A percentile compares a stretch with the other conserved stretches of the same genome.
These are phyloP conservation scores for Pterocarpus macrocarpus DNA, from an alignment of 306 rosid genomes.

Conservation along the genomic window DNA sequence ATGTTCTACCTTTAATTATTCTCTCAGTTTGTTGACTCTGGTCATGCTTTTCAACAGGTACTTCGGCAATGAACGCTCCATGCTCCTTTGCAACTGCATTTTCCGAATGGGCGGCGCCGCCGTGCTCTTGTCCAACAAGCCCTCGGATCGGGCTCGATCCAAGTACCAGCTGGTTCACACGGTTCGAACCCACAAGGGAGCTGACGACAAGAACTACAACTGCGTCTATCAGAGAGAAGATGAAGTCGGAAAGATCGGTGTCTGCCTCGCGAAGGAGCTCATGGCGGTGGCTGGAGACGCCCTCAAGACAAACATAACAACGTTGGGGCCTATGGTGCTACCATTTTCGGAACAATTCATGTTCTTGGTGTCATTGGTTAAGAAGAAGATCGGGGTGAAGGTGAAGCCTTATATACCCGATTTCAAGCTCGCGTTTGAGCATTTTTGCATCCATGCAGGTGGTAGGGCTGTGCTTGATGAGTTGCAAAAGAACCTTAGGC, in stretches of 20 bases:
- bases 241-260: conserved; percentile 66
- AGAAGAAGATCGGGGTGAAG: conserved; percentile 53
- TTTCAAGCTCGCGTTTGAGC: conserved; percentile 89
- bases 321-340: conserved; percentile 81
- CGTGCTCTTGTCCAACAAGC: conserved; percentile 68
- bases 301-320: conserved; percentile 81
- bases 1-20: background rate
- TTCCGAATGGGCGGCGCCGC: conserved; percentile 97
- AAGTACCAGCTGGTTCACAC: conserved; percentile 85
- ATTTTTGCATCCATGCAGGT: conserved; percentile 93
- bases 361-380: conserved; percentile 65
- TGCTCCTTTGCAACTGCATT: conserved; percentile 88
- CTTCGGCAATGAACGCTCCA: conserved; percentile 88
- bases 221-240: conserved; percentile 89
- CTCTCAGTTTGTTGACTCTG: background rate
- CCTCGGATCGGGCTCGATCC: conserved; percentile 59
- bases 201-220: conserved; percentile 67
- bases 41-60: conserved; percentile 40
- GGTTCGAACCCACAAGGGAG: conserved; percentile 88
- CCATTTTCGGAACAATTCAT: conserved; percentile 80
- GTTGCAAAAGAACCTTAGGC: conserved; percentile 78
- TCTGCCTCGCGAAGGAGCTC: conserved; percentile 75
- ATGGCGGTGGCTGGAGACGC: conserved; percentile 96
- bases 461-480: conserved; percentile 91
- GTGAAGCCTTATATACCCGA: conserved; percentile 86